Conservation (phyloP, 805 yeast genomes). For the Lipomyces japonicus region DNA sequence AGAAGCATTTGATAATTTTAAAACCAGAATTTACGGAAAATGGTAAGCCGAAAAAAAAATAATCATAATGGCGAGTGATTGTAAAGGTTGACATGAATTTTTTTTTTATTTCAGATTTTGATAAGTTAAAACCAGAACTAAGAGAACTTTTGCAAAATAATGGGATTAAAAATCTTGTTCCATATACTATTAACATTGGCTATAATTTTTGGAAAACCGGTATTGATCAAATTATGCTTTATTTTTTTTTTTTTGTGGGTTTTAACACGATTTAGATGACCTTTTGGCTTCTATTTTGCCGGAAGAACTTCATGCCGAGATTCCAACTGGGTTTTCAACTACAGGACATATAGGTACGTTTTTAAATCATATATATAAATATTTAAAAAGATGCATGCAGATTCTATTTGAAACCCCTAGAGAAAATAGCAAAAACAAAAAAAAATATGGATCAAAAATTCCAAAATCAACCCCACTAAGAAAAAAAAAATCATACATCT, state of each 20-base stretch:
- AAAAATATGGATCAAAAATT: not conserved
- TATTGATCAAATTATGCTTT: too few species aligned
- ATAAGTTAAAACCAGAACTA: constrained; percentile 43
- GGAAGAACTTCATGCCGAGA: constrained; percentile 58
- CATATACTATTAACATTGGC: constrained; percentile 55
- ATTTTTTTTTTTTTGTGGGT: too few species aligned
- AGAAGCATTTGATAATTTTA: constrained; percentile 25
- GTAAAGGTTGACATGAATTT: not conserved
- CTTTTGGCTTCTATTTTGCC: constrained; percentile 77
- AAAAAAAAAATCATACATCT: not conserved
- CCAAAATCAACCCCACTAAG: not conserved
- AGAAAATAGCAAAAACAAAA: not conserved
- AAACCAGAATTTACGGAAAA: constrained; percentile 11
- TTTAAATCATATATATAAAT: not conserved
- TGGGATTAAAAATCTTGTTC: constrained; percentile 44
- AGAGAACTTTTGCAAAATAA: constrained; percentile 45
- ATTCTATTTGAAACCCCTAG: not conserved
- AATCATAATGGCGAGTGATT: too few species aligned
- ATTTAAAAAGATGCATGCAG: not conserved
- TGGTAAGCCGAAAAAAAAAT: too few species aligned
- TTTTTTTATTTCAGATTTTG: not conserved
- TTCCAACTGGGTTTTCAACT: constrained; percentile 86
- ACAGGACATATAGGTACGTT: constrained; percentile 71
- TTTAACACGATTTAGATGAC: constrained; percentile 52
- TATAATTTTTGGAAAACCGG: constrained; percentile 78